These are phyloP conservation scores for Dendrothele bispora DNA, from an alignment of 768 basidiomycete genomes.

Conservation along the genomic window DNA sequence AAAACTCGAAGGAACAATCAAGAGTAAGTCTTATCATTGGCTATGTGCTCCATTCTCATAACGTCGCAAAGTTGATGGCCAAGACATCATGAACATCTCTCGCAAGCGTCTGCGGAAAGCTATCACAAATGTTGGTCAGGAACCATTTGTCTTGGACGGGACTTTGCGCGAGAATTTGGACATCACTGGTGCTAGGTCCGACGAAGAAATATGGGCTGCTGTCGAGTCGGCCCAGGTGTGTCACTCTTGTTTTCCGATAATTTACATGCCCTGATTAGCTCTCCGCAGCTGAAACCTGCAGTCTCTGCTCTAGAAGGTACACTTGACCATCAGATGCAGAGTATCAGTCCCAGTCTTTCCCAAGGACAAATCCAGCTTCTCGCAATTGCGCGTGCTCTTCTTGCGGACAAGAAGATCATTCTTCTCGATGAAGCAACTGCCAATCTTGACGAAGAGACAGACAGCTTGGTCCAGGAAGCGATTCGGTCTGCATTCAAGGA, in stretches of 20 bases:
- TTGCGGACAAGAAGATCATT: constrained; percentile 51
- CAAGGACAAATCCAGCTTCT: constrained; percentile 42
- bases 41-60: background rate
- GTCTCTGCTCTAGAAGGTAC: constrained; percentile 7
- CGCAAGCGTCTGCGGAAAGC: constrained; percentile 38
- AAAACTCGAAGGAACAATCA: constrained; percentile 41
- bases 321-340: constrained; percentile 9
- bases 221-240: constrained; percentile 10
- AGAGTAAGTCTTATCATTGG: background rate
- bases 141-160: constrained; percentile 44
- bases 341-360: constrained; percentile 6
- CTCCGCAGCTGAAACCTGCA: constrained; percentile 8
- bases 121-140: constrained; percentile 27
- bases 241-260: background rate
- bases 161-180: constrained; percentile 45
- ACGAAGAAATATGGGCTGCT: constrained; percentile 13
- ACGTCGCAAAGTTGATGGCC: constrained; percentile 24
- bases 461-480: constrained; percentile 51
- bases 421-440: constrained; percentile 49
- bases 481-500: constrained; percentile 41
- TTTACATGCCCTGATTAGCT: background rate
- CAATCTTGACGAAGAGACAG: constrained; percentile 46
- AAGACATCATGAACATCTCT: constrained; percentile 53
- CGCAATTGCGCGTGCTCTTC: constrained; percentile 55
- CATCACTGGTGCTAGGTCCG: constrained; percentile 5